Percentiles rank a stretch among this genome's conserved stretches.
Evolutionary conservation across 345 rosid species (phyloP).

Genomic region (Cardamine occulta): DNA sequence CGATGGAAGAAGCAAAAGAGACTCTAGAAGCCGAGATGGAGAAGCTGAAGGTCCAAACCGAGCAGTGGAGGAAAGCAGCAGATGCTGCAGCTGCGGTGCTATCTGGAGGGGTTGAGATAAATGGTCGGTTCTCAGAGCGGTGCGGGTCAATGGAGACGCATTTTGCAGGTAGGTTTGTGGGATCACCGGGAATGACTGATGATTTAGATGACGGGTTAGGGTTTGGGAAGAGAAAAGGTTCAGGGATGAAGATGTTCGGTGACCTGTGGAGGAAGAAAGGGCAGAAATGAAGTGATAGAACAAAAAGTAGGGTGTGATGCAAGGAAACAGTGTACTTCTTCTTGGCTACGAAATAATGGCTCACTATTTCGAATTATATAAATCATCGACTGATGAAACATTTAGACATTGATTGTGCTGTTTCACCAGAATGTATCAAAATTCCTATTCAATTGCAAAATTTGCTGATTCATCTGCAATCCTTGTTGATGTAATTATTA

Average conservation of each 20-base stretch:
- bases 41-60: conserved; percentile 78
- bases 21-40: conserved; percentile 72
- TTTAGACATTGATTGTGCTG: not conserved
- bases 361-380: conserved; percentile 8
- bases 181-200: conserved; percentile 63
- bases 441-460: not conserved
- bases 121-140: conserved; percentile 55
- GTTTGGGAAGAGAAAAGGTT: conserved; percentile 62
- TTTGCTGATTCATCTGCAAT: not conserved
- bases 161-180: conserved; percentile 54
- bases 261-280: conserved; percentile 85
- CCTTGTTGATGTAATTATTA: too few species aligned
- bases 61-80: conserved; percentile 94
- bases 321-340: conserved; percentile 21
- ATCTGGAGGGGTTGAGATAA: conserved; percentile 62
- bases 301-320: conserved; percentile 15
- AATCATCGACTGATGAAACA: not conserved
- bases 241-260: conserved; percentile 77
- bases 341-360: conserved; percentile 25
- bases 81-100: conserved; percentile 89
- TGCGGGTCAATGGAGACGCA: conserved; percentile 84
- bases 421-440: not conserved
- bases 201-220: conserved; percentile 58
- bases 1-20: conserved; percentile 59
- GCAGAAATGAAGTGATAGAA: conserved; percentile 49